Evolutionary conservation across 2,329 filamentous ascomycete species (phyloP), one percentile per base, ranked within the genome.

Genomic region (Exophiala calicioides): DNA sequence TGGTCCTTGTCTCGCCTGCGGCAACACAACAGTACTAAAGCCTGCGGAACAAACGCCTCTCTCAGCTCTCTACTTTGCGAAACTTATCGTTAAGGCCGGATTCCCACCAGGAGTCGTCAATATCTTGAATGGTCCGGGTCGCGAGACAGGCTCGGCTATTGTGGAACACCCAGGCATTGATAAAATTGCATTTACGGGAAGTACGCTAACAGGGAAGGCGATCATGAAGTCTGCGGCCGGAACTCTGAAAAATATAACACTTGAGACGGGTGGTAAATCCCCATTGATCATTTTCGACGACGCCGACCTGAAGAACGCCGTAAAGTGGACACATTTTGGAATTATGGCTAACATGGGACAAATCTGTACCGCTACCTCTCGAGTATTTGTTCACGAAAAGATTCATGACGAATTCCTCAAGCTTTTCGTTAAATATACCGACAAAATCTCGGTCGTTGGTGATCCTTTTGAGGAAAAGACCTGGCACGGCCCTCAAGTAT

Each of bases 311-410:
- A 68, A 73, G 63, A 90, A 90, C 86, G 79, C 78, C 78, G 65
- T 79, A 39, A 90, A 86, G 85, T 90, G 90, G 77, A 70, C 88
- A 0, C 84, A 83, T 8, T 85, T 85, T 9, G 73, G 72, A 13
- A 73, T 75, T 54, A 73, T 76, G 70, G 62, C 76, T 44, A 76
- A 85, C 62, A 72, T 75, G 58, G 82, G 82, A 10, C 82, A 86
- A 61, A 74, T 84, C 18, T 86, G 82, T 67, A 79, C 77, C 4
- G 80, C 81, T 4, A 83, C 79, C 0, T 82, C 80, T 9, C 76
- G 82, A 8, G 74, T 86, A 9, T 67, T 85, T 1, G 82, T 86
- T 1, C 81, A 86, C 39, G 77, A 81, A 24, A 65, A 63, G 5
- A 66, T 82, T 31, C 75, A 79, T 35, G 80, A 86, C 26, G 72